phyloP scores from a whole-genome alignment of 1,284 basidiomycete genomes.

The Ustilago loliicola region DNA sequence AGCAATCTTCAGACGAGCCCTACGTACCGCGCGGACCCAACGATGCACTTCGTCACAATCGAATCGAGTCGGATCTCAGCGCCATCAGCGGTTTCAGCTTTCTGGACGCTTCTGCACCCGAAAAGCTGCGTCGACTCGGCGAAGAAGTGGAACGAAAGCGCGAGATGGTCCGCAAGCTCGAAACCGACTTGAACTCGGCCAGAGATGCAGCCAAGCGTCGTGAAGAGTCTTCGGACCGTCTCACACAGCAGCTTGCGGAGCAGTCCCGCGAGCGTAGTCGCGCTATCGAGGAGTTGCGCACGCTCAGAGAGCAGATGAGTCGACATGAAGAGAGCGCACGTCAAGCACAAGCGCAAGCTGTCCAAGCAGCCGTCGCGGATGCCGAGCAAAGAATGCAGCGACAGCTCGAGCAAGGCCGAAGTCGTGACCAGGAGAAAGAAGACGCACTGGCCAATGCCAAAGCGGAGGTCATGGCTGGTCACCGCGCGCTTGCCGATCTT shows the following conservation, averaged over 20 bases:
- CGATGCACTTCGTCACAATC: constrained; percentile 41
- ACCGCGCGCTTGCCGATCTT: constrained; percentile 27
- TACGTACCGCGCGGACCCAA: constrained; percentile 30
- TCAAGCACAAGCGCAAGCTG: constrained; percentile 21
- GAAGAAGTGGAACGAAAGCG: constrained; percentile 39
- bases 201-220: constrained; percentile 22
- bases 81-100: constrained; percentile 53
- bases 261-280: constrained; percentile 37
- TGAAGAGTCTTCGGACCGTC: constrained; percentile 24
- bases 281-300: constrained; percentile 22
- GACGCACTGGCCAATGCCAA: constrained; percentile 36
- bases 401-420: constrained; percentile 29
- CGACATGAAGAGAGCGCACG: constrained; percentile 21
- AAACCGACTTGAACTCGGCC: constrained; percentile 23
- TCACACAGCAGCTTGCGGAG: constrained; percentile 35
- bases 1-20: constrained; percentile 31
- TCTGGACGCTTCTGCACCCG: constrained; percentile 36
- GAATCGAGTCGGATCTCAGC: constrained; percentile 45
- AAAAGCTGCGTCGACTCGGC: constrained; percentile 38
- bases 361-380: constrained; percentile 27
- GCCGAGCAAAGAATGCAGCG: constrained; percentile 28
- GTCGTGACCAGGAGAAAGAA: constrained; percentile 35
- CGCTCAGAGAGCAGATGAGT: constrained; percentile 15
- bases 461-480: constrained; percentile 28
- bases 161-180: constrained; percentile 30